Evolutionary conservation across 2,329 filamentous ascomycete species (phyloP).

Genomic region (Aspergillus texensis): DNA sequence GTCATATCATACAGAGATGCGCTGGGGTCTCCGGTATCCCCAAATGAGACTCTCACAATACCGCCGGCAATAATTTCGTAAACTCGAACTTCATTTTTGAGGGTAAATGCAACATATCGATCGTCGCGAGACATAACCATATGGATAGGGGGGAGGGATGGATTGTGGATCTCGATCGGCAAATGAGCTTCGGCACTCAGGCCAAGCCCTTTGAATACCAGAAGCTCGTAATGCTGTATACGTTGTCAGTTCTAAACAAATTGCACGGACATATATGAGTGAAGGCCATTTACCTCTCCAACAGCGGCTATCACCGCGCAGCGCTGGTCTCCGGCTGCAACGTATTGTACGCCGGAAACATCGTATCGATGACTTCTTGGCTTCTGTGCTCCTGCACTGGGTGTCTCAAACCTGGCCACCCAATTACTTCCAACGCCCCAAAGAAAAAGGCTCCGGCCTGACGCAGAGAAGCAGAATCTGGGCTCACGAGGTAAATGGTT

Average conservation of each 20-base stretch:
- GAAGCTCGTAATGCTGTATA: conserved; percentile 26
- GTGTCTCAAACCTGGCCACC: conserved; percentile 34
- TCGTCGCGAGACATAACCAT: conserved; percentile 29
- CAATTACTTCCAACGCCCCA: conserved; percentile 24
- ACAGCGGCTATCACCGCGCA: conserved; percentile 34
- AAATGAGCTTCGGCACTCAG: conserved; percentile 22
- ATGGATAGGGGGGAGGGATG: conserved; percentile 16
- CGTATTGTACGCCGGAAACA: conserved; percentile 33
- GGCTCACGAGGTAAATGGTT: conserved; percentile 33
- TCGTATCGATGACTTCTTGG: conserved; percentile 36
- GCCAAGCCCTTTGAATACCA: conserved; percentile 32
- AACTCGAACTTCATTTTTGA: conserved; percentile 23
- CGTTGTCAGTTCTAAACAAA: conserved; percentile 12
- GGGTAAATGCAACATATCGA: conserved; percentile 24
- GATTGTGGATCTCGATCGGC: conserved; percentile 33
- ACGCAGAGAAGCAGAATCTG: conserved; percentile 33
- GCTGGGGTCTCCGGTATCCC: background rate
- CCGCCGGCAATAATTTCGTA: conserved; percentile 21
- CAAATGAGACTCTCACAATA: conserved; percentile 19
- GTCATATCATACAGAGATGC: background rate
- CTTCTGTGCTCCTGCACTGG: conserved; percentile 26
- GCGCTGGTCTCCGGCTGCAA: conserved; percentile 35
- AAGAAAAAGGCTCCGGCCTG: conserved; percentile 23
- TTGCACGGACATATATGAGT: background rate
- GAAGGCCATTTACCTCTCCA: conserved; percentile 22